These are phyloP conservation scores for Botrytis fragariae DNA, from an alignment of 2,329 filamentous ascomycete genomes.

Conservation along the genomic window DNA sequence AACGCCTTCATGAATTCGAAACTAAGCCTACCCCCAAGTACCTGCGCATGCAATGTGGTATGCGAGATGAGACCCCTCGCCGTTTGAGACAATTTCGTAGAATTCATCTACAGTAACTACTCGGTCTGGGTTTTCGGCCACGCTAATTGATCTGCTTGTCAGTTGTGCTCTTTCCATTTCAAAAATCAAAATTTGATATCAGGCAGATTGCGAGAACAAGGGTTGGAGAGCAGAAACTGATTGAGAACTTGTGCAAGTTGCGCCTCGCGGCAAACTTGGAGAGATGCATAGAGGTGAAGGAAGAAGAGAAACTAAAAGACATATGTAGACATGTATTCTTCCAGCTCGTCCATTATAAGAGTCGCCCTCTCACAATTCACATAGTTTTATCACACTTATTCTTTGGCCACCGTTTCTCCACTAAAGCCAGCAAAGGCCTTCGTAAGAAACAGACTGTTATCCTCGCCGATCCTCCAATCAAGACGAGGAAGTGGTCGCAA, in stretches of 20 bases:
- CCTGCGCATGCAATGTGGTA: constrained; percentile 80
- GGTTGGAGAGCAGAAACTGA: neutral
- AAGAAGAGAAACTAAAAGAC: neutral
- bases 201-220: neutral
- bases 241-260: neutral
- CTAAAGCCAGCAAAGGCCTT: constrained; percentile 60
- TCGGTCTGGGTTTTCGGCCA: too few relatives aligned
- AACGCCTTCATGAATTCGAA: neutral
- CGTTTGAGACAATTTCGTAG: constrained; percentile 74
- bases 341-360: constrained; percentile 64
- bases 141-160: neutral
- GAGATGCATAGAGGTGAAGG: neutral
- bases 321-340: constrained; percentile 64
- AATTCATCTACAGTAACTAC: constrained; percentile 73
- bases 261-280: neutral
- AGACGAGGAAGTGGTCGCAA: constrained; percentile 64
- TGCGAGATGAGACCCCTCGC: constrained; percentile 69
- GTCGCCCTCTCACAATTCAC: constrained; percentile 75
- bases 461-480: too few relatives aligned
- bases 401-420: constrained; percentile 79
- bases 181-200: neutral
- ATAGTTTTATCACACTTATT: constrained; percentile 70
- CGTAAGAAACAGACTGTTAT: too few relatives aligned
- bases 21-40: too few relatives aligned
- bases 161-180: neutral